Base-by-base conservation (phyloP, 352 stramenopile genomes). In the Phytophthora macrochlamydospora region DNA sequence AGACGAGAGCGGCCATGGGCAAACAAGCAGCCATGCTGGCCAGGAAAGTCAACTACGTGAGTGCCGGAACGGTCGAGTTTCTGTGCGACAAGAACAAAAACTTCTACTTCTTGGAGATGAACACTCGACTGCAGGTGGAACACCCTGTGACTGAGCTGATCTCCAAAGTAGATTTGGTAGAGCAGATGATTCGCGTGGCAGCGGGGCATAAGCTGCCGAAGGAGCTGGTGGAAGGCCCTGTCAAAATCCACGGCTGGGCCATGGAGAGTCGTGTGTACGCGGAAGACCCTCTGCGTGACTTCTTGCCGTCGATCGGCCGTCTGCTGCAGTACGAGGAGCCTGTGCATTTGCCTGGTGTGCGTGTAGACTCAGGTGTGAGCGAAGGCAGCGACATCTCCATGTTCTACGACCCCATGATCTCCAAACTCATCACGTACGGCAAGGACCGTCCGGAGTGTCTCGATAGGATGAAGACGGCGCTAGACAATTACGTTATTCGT, bases 51-150 rank as follows among this genome's bases (percentile, higher is more conserved):
- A 90, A 89, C 38, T 98, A 98, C 71, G 90, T 95, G 57, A 91
- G 92, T 18, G 94, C 94, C 31, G 94, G 94, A 43, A 98, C 94
- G 7, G 94, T 98, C 38, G 94, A 98, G 76, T 98, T 98, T 67
- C 79, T 98, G 28, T 60, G 97, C 44, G 94, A 98, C 70, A 78
- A 93, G 33, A 79, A 93, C 63, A 85, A 95, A 57, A 88, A 81
- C 29, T 98, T 98, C 62, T 98, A 98, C 67, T 98, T 98, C 60
- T 97, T 98, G 89, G 94, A 98, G 69, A 98, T 98, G 92, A 98
- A 98, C 85, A 98, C 94, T 35, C 91, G 94, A 18, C 75, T 98
- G 18, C 94, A 98, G 75, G 94, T 98, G n/a, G 90, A 98, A 67
- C 93, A 98, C 65, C 90, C 90, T 0, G 91, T 98, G 37, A 97